Conservation (phyloP, 352 stramenopile genomes). For the Aphanomyces stellatus region DNA sequence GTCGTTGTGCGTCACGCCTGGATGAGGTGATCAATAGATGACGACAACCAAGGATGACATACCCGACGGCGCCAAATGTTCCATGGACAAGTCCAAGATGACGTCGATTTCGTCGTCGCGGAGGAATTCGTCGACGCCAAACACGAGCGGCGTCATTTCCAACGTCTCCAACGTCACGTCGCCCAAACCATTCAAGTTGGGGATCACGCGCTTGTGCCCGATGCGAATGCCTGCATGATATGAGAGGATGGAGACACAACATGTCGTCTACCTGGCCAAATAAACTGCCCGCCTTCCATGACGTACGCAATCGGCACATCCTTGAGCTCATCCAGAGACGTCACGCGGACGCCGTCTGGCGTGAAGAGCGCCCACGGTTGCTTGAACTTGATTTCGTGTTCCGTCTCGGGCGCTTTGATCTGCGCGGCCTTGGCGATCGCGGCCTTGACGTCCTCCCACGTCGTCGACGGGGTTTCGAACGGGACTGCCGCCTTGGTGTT, state of each 20-base stretch:
- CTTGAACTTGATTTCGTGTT: constrained; percentile 44
- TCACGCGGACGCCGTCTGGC: constrained; percentile 31
- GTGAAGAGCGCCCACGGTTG: constrained; percentile 60
- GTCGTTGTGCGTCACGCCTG: constrained; percentile 46
- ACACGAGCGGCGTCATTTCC: constrained; percentile 59
- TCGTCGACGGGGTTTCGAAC: constrained; percentile 24
- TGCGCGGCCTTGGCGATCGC: constrained; percentile 34
- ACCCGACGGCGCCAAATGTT: constrained; percentile 47
- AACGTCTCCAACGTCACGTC: constrained; percentile 48
- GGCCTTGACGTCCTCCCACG: constrained; percentile 26
- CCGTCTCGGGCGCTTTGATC: constrained; percentile 26
- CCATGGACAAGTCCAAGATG: constrained; percentile 57
- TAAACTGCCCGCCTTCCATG: constrained; percentile 68
- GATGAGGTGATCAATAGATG: background rate
- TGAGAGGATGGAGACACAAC: no score
- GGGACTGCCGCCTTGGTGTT: background rate
- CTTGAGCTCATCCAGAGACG: constrained; percentile 19
- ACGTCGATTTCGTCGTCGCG: constrained; percentile 68
- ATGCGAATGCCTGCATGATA: constrained; percentile 50
- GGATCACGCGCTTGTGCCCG: constrained; percentile 56
- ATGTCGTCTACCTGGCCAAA: no score
- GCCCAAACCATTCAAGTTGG: constrained; percentile 33
- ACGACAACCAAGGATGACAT: background rate
- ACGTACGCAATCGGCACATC: constrained; percentile 46
- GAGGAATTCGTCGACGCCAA: constrained; percentile 62